These are phyloP conservation scores for Hsuehochloa calcarea DNA, from an alignment of 176 grass and related monocot genomes.

Conservation along the genomic window DNA sequence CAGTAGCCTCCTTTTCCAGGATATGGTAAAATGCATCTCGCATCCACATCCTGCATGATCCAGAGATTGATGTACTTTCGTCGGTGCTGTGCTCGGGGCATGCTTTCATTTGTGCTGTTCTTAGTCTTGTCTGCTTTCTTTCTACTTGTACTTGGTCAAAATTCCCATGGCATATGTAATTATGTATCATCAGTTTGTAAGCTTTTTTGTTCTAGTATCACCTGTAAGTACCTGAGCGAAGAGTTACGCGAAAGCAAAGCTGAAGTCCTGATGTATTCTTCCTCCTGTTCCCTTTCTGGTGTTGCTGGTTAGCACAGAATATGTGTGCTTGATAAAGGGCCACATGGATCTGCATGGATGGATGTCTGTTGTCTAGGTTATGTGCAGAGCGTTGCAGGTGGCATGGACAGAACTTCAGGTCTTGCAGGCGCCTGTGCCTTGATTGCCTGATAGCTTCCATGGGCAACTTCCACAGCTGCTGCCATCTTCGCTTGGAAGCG, in stretches of 20 bases:
- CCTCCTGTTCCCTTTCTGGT: neutral
- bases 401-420: neutral
- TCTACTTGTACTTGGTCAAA: neutral
- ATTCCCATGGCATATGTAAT: neutral
- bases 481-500: neutral
- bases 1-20: neutral
- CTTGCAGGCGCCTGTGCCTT: neutral
- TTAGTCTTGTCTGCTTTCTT: neutral
- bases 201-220: neutral
- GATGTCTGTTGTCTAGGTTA: neutral
- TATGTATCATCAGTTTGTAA: neutral
- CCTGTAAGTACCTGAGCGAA: neutral
- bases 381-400: neutral
- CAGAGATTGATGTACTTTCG: neutral
- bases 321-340: neutral
- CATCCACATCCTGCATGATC: neutral
- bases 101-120: neutral
- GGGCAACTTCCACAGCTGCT: neutral
- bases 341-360: neutral
- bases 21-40: neutral
- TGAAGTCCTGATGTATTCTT: neutral
- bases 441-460: neutral
- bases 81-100: neutral
- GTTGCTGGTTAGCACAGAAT: neutral
- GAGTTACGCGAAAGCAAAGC: neutral